These are phyloP conservation scores for Lachnellula arida DNA, from an alignment of 2,329 filamentous ascomycete species.

Conservation along the genomic window DNA sequence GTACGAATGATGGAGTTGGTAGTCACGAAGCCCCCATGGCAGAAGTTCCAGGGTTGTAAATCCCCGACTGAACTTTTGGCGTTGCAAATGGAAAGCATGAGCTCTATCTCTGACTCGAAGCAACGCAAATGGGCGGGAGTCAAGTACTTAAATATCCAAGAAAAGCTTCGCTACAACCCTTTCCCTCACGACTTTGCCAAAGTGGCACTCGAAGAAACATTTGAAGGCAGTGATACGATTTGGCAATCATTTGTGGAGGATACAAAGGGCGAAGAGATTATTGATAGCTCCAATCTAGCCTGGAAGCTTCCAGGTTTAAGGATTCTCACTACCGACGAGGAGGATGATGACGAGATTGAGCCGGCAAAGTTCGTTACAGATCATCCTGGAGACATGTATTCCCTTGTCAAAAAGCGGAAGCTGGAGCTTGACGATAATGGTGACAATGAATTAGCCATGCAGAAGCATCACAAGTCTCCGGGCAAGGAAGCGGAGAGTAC, in stretches of 20 bases:
- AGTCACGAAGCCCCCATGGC: slow-evolving; percentile 43
- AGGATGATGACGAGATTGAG: slow-evolving; percentile 36
- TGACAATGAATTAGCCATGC: slow-evolving; percentile 2
- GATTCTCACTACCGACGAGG: slow-evolving; percentile 38
- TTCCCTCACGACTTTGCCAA: slow-evolving; percentile 35
- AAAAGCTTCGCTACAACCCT: slow-evolving; percentile 26
- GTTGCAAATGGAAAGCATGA: slow-evolving; percentile 28
- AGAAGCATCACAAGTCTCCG: not conserved
- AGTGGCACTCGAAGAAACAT: slow-evolving; percentile 36
- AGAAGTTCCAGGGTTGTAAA: slow-evolving; percentile 15
- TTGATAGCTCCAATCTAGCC: slow-evolving; percentile 38
- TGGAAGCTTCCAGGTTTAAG: slow-evolving; percentile 46
- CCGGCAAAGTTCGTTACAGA: slow-evolving; percentile 18
- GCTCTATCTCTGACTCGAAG: slow-evolving; percentile 26
- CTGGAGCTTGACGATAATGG: slow-evolving; percentile 16
- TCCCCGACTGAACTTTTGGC: slow-evolving; percentile 26
- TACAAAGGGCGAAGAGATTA: slow-evolving; percentile 22
- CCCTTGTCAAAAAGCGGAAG: slow-evolving; percentile 38
- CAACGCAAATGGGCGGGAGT: slow-evolving; percentile 1
- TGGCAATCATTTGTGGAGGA: slow-evolving; percentile 33
- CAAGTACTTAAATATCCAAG: not conserved
- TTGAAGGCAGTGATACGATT: slow-evolving; percentile 37
- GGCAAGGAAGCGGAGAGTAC: not conserved
- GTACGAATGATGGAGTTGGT: slow-evolving; percentile 44
- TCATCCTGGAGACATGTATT: slow-evolving; percentile 30